A percentile compares a stretch with the other conserved stretches of the same genome.
Evolutionary conservation across 805 yeast species (phyloP).

Genomic region (Starmerella powellii): DNA sequence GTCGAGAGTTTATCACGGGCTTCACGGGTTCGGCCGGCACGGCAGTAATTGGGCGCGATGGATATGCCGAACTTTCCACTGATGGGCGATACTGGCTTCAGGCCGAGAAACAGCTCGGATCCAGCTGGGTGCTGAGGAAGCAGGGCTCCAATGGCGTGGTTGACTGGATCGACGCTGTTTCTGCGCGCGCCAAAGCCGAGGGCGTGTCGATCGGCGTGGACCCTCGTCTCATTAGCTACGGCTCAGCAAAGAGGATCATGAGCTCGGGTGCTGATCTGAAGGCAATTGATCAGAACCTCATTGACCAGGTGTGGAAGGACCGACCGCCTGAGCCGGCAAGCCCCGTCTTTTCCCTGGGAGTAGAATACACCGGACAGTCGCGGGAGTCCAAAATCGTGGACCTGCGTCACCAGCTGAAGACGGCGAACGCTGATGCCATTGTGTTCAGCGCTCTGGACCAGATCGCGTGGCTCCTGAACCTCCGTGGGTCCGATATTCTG

Average conservation of each 20-base stretch:
- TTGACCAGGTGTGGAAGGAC: slow-evolving; percentile 69
- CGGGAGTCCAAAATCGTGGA: slow-evolving; percentile 45
- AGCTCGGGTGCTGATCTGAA: slow-evolving; percentile 34
- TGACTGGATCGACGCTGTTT: slow-evolving; percentile 72
- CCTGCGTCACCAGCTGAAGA: slow-evolving; percentile 26
- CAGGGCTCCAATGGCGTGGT: slow-evolving; percentile 63
- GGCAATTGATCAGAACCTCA: slow-evolving; percentile 49
- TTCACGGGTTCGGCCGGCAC: slow-evolving; percentile 91
- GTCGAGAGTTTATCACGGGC: slow-evolving; percentile 69
- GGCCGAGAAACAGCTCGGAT: slow-evolving; percentile 71
- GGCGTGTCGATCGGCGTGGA: slow-evolving; percentile 64
- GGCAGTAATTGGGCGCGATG: slow-evolving; percentile 59
- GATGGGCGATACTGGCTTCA: slow-evolving; percentile 93
- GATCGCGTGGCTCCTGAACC: slow-evolving; percentile 78
- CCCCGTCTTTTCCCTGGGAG: slow-evolving; percentile 41
- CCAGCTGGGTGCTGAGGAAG: slow-evolving; percentile 66
- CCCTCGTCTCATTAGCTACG: slow-evolving; percentile 52
- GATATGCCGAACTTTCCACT: slow-evolving; percentile 67
- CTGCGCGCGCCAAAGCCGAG: slow-evolving; percentile 40
- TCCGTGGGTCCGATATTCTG: slow-evolving; percentile 71
- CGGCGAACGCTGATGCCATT: slow-evolving; percentile 33
- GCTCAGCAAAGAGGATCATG: slow-evolving; percentile 23
- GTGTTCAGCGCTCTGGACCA: slow-evolving; percentile 72
- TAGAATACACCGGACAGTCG: slow-evolving; percentile 53
- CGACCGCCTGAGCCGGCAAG: slow-evolving; percentile 47